phyloP scores from a whole-genome alignment of 225 moss, liverwort and hornwort species.

The Neckera pumila region DNA sequence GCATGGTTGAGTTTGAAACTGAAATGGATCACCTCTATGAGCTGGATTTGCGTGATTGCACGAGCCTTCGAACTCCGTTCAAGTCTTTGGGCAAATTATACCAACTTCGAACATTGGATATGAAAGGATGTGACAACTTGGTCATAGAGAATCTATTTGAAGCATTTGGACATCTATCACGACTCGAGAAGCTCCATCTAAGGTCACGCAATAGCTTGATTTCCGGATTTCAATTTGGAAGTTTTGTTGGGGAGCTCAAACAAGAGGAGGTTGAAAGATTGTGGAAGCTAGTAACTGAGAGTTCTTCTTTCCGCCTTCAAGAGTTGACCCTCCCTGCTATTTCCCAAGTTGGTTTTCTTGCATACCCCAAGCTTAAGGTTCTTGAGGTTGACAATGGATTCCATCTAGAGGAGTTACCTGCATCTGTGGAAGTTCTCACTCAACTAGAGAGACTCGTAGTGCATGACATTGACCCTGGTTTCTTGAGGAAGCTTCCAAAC shows the following conservation, averaged over 20 bases:
- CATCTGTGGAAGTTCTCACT: background rate
- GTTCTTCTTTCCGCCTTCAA: background rate
- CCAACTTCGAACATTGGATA: background rate
- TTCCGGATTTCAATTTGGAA: fast-evolving
- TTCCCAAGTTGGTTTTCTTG: fast-evolving
- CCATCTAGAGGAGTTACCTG: fast-evolving
- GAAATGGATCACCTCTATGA: background rate
- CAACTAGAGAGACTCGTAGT: background rate
- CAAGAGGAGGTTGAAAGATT: fast-evolving
- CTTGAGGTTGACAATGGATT: fast-evolving
- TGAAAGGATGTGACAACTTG: fast-evolving
- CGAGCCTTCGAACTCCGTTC: fast-evolving
- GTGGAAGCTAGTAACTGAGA: fast-evolving
- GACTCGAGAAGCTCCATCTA: background rate
- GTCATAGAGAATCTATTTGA: fast-evolving
- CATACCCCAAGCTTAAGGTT: background rate
- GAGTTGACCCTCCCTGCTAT: fast-evolving
- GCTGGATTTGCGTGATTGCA: fast-evolving
- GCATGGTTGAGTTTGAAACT: background rate
- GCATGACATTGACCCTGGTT: fast-evolving
- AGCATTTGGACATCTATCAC: background rate
- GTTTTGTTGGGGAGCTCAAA: fast-evolving
- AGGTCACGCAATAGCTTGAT: fast-evolving
- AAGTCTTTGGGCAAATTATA: background rate
- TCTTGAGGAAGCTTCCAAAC: no score